phyloP scores from a whole-genome alignment of 139 green algal species.

The Chlorella sorokiniana region DNA sequence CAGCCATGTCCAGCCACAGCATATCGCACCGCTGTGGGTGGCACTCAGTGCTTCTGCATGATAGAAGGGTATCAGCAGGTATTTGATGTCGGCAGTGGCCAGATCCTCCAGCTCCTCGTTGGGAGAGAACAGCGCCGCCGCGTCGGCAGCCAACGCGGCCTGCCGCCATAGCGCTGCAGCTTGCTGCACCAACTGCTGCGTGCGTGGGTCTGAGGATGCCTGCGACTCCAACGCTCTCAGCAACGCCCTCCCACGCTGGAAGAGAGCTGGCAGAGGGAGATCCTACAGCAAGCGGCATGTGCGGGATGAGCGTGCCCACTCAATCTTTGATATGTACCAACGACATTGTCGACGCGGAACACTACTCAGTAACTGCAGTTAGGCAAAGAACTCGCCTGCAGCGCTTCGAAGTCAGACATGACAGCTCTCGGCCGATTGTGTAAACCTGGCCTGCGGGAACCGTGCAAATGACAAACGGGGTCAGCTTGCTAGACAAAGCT shows the following conservation, averaged over 20 bases:
- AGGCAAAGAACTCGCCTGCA: neutral
- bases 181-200: neutral
- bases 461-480: too few species aligned
- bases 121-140: conserved; percentile 66
- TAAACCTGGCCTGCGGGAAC: too few species aligned
- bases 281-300: conserved; percentile 6
- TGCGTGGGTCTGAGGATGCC: neutral
- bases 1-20: neutral
- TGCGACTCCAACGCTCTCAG: conserved; percentile 6
- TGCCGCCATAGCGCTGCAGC: neutral
- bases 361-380: neutral
- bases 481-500: too few species aligned
- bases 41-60: conserved; percentile 35
- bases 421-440: neutral
- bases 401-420: neutral
- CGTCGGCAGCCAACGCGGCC: conserved; percentile 25
- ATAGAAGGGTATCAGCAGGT: conserved; percentile 63
- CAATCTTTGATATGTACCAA: neutral
- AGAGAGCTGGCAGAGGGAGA: conserved; percentile 31
- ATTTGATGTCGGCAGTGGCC: conserved; percentile 63
- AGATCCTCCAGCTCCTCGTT: conserved; percentile 82
- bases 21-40: conserved; percentile 10
- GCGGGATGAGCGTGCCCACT: neutral
- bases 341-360: neutral
- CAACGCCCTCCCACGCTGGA: neutral